Evolutionary conservation across 1,139 yeast genomes (phyloP).

Genomic region (Wickerhamomyces sp.): DNA sequence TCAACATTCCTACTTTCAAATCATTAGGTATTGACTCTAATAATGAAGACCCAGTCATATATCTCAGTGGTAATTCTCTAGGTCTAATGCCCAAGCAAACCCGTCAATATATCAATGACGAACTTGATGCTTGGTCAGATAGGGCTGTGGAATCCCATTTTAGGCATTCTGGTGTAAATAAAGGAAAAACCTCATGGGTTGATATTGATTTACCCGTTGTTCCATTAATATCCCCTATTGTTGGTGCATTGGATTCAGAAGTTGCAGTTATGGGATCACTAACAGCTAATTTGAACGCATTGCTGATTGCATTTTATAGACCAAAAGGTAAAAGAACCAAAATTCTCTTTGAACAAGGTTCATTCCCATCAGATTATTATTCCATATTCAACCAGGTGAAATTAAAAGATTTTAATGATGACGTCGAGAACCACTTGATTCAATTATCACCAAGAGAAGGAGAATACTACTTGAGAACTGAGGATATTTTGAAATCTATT

Average conservation of each 20-base stretch:
- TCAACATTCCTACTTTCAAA: conserved; percentile 54
- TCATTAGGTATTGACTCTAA: conserved; percentile 41
- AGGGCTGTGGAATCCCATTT: conserved; percentile 86
- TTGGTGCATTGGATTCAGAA: conserved; percentile 69
- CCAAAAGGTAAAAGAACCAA: conserved; percentile 58
- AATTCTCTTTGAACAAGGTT: conserved; percentile 77
- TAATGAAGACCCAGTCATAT: conserved; percentile 25
- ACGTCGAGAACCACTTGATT: conserved; percentile 53
- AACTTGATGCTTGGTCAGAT: conserved; percentile 74
- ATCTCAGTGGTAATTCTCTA: conserved; percentile 86
- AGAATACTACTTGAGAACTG: conserved; percentile 53
- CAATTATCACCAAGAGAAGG: conserved; percentile 56
- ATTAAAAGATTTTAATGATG: conserved; percentile 44
- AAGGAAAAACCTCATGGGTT: conserved; percentile 62
- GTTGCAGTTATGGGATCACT: conserved; percentile 87
- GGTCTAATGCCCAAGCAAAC: conserved; percentile 81
- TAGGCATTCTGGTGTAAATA: conserved; percentile 50
- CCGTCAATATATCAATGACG: conserved; percentile 51
- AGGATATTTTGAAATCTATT: conserved; percentile 54
- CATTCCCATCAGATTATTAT: conserved; percentile 90
- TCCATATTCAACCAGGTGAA: conserved; percentile 73
- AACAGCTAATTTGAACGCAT: conserved; percentile 74
- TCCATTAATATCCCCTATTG: conserved; percentile 63
- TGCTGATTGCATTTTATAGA: conserved; percentile 67
- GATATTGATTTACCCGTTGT: conserved; percentile 75